Conservation (phyloP, 176 grass and related monocot genomes). For the Olyra latifolia region DNA sequence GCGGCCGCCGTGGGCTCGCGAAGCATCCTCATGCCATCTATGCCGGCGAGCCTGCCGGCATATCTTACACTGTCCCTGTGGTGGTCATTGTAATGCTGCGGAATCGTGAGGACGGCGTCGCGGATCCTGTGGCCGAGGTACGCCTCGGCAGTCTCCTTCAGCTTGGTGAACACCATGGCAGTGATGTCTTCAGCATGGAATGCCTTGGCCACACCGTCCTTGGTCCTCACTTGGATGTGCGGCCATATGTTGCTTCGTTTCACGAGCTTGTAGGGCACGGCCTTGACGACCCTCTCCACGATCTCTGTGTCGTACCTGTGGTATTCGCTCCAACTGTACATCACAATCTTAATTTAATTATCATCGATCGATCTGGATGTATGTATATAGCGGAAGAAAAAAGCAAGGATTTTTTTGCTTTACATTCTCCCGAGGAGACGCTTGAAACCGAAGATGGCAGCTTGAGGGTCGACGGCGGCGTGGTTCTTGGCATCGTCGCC, state of each 20-base stretch:
- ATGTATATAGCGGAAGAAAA: too few species aligned
- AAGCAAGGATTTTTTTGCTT: too few species aligned
- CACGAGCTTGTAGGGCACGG: not conserved
- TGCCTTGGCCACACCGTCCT: not conserved
- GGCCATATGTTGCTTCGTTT: too few species aligned
- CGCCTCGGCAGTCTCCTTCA: not conserved
- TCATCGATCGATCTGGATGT: too few species aligned
- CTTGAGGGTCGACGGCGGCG: not conserved
- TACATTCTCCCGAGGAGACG: not conserved
- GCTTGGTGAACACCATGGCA: not conserved
- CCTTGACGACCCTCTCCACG: not conserved
- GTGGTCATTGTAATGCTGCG: not conserved
- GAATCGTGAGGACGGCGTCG: not conserved
- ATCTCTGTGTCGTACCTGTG: not conserved
- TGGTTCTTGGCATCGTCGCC: conserved; percentile 15
- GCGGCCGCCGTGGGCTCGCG: not conserved
- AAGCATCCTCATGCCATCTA: not conserved
- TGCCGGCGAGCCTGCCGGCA: not conserved
- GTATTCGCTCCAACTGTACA: too few species aligned
- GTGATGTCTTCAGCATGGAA: not conserved
- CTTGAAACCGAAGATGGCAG: conserved; percentile 6
- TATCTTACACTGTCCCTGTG: not conserved
- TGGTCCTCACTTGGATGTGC: not conserved
- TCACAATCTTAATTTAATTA: too few species aligned
- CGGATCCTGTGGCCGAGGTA: not conserved